Percentiles rank a stretch among this genome's conserved stretches.
Evolutionary conservation across 805 yeast genomes (phyloP).

Genomic region (Kregervanrija fluxuum): DNA sequence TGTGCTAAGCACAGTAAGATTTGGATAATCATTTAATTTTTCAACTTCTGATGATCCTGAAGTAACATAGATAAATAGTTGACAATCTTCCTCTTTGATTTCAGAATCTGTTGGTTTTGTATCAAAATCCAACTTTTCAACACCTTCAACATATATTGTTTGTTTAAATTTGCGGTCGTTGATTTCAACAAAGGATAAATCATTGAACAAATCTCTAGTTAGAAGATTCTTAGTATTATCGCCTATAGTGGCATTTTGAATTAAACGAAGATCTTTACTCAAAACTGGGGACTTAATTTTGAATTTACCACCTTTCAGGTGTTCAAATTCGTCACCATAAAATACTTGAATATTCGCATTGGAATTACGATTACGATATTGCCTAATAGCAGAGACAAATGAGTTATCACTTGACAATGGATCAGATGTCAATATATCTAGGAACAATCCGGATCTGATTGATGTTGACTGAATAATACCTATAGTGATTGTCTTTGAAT

Average conservation of each 20-base stretch:
- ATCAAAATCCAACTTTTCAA: slow-evolving; percentile 7
- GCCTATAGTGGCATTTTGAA: slow-evolving; percentile 22
- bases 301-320: slow-evolving; percentile 9
- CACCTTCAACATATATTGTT: slow-evolving; percentile 10
- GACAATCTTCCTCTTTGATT: slow-evolving; percentile 16
- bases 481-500: slow-evolving; percentile 19
- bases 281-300: slow-evolving; percentile 25
- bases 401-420: slow-evolving; percentile 22
- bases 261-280: slow-evolving; percentile 21
- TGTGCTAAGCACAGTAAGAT: slow-evolving; percentile 17
- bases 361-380: slow-evolving; percentile 6
- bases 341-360: slow-evolving; percentile 10
- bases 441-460: slow-evolving; percentile 15
- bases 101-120: not conserved
- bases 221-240: slow-evolving; percentile 13
- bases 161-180: slow-evolving; percentile 9
- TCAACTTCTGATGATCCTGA: slow-evolving; percentile 15
- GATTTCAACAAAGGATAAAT: slow-evolving; percentile 25
- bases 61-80: slow-evolving; percentile 24
- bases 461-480: slow-evolving; percentile 22
- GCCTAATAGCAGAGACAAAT: slow-evolving; percentile 12
- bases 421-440: slow-evolving; percentile 23
- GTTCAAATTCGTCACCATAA: slow-evolving; percentile 8
- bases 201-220: slow-evolving; percentile 21
- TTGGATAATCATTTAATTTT: slow-evolving; percentile 22